Conservation (phyloP, 805 yeast genomes). For the Saccharomycopsis schoenii region DNA sequence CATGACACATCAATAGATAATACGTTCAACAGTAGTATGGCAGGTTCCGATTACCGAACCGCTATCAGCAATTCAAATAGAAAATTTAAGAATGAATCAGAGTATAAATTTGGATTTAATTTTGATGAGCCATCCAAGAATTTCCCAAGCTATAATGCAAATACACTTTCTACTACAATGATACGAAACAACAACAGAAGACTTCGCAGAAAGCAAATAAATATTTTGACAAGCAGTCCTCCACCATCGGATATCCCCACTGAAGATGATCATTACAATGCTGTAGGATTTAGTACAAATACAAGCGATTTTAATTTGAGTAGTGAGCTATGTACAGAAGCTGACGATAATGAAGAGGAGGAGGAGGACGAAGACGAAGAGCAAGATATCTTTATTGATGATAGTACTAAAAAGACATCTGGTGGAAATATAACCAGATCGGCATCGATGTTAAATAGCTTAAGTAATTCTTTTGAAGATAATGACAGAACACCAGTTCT, state of each 20-base stretch:
- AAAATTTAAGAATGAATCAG: background rate
- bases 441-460: background rate
- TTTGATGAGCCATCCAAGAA: background rate
- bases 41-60: background rate
- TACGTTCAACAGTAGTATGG: background rate
- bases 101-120: background rate
- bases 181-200: background rate
- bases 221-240: constrained; percentile 6
- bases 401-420: constrained; percentile 3
- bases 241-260: background rate
- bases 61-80: background rate
- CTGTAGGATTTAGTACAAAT: background rate
- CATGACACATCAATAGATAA: background rate
- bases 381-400: constrained; percentile 7
- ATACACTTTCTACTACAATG: constrained; percentile 8
- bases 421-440: background rate
- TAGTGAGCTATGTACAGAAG: constrained; percentile 4
- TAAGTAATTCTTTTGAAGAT: constrained; percentile 5
- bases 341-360: background rate
- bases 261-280: background rate
- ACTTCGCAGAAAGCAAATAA: background rate
- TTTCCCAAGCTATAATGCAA: constrained; percentile 16
- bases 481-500: background rate
- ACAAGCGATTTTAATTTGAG: background rate
- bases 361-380: constrained; percentile 4